phyloP scores from a whole-genome alignment of 176 grass and related monocot genomes.

The Paspalum notatum region DNA sequence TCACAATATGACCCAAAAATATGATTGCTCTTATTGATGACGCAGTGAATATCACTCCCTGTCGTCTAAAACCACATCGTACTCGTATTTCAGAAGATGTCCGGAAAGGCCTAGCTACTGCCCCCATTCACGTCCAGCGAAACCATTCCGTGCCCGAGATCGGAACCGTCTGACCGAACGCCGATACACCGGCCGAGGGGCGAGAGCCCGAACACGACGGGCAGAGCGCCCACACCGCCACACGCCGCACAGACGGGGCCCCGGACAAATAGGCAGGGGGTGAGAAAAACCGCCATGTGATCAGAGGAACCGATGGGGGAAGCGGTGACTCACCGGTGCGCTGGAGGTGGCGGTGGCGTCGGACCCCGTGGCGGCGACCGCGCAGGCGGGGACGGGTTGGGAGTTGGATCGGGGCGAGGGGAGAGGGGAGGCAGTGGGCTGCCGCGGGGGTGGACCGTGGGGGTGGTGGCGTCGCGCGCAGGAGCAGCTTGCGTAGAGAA shows the following conservation, averaged over 20 bases:
- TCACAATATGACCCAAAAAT: not conserved
- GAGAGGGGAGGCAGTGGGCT: not conserved
- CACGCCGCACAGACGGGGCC: not conserved
- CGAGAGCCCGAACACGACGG: not conserved
- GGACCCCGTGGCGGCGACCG: conserved; percentile 17
- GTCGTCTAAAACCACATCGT: not conserved
- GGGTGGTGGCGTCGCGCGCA: not conserved
- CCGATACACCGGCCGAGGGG: not conserved
- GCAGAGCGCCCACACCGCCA: not conserved
- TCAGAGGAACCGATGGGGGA: conserved; percentile 12
- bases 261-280: not conserved
- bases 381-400: not conserved
- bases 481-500: conserved; percentile 27
- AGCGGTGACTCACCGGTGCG: conserved; percentile 31
- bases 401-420: not conserved
- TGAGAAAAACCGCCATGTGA: not conserved
- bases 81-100: not conserved
- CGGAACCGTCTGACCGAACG: not conserved
- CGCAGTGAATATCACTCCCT: not conserved
- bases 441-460: not conserved
- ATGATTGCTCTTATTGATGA: not conserved
- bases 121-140: not conserved
- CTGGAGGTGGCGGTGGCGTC: conserved; percentile 18
- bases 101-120: not conserved
- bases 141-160: conserved; percentile 11